Evolutionary conservation across 2,329 filamentous ascomycete genomes (phyloP).

Genomic region (Achaetomium macrosporum): DNA sequence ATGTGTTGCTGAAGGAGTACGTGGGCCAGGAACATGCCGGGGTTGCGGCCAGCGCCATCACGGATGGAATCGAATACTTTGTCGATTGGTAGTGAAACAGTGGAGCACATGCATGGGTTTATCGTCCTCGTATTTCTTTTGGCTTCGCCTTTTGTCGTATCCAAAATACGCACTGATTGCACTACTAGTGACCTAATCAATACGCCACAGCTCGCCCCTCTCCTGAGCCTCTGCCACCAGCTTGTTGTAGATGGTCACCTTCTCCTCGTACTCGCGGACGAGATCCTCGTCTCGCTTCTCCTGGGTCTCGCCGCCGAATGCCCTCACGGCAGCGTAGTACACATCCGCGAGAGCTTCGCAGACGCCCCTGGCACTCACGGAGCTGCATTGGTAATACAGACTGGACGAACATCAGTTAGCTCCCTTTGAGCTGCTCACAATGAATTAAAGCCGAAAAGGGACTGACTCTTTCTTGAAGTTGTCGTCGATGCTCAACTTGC

Average conservation of each 20-base stretch:
- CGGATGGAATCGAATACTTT: constrained; percentile 25
- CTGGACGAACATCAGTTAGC: constrained; percentile 20
- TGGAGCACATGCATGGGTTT: neutral
- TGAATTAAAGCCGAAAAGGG: neutral
- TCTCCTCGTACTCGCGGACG: constrained; percentile 31
- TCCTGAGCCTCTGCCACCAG: constrained; percentile 33
- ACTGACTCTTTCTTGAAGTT: constrained; percentile 44
- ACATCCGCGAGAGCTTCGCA: constrained; percentile 36
- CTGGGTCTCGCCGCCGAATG: constrained; percentile 32
- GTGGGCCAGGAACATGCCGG: constrained; percentile 23
- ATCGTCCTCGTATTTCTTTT: too few species aligned
- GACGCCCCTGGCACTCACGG: constrained; percentile 15
- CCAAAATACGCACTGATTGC: too few species aligned
- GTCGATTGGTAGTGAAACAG: constrained; percentile 20
- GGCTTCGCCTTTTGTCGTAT: too few species aligned
- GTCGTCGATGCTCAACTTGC: constrained; percentile 41
- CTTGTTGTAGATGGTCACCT: constrained; percentile 31
- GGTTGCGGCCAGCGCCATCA: constrained; percentile 21
- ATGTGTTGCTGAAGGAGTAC: constrained; percentile 25
- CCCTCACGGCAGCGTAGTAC: constrained; percentile 35
- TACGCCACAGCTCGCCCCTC: constrained; percentile 27
- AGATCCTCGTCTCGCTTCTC: constrained; percentile 28
- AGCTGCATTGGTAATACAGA: constrained; percentile 34
- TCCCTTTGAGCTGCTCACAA: too few species aligned
- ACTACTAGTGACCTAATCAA: constrained; percentile 8